phyloP scores from a whole-genome alignment of 208 protist genomes.

The Trypanosoma theileri region DNA sequence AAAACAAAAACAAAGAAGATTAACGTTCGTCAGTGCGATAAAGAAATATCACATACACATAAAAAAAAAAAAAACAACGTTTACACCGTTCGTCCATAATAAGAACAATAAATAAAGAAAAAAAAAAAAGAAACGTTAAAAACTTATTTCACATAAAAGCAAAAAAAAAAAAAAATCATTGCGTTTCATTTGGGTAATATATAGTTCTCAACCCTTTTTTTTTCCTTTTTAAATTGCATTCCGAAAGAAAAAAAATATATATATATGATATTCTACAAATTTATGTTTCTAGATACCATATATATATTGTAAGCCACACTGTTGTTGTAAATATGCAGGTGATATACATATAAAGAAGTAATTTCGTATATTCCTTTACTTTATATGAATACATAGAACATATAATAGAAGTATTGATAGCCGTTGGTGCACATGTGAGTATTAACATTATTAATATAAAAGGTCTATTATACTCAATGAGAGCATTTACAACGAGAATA shows the following conservation, averaged over 20 bases:
- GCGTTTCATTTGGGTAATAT: not conserved
- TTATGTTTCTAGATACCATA: constrained; percentile 17
- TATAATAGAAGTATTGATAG: constrained; percentile 67
- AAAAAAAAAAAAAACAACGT: no score
- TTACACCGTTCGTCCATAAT: no score
- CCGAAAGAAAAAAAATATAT: not conserved
- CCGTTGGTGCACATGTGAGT: constrained; percentile 55
- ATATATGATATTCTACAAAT: not conserved
- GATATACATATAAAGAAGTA: constrained; percentile 73
- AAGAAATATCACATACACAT: no score
- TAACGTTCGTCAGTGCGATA: no score
- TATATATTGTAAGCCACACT: constrained; percentile 48
- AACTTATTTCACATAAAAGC: no score
- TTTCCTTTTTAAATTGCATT: not conserved
- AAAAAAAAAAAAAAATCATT: constrained; percentile 17
- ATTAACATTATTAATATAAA: constrained; percentile 68
- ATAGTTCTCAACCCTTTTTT: no score
- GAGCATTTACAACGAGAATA: constrained; percentile 31
- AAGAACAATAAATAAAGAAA: no score
- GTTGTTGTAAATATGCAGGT: constrained; percentile 50
- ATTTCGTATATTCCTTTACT: constrained; percentile 45
- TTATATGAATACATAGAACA: constrained; percentile 66
- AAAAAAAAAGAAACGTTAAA: no score
- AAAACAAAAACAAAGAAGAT: not conserved
- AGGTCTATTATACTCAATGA: constrained; percentile 50